Conservation (phyloP, 1,284 basidiomycete species). For the Fomitiporia mediterranea region DNA sequence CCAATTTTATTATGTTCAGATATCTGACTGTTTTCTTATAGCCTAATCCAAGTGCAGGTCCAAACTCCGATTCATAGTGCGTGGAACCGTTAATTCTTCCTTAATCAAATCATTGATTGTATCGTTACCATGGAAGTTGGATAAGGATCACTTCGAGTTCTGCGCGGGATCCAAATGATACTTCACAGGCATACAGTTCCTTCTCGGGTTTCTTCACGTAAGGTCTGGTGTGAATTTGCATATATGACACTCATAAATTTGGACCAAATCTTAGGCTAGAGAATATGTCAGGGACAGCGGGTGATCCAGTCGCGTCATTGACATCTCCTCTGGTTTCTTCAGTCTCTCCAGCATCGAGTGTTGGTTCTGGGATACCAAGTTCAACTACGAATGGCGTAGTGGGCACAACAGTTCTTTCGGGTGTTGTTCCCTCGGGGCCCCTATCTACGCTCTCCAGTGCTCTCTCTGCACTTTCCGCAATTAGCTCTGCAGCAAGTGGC, state of each 20-base stretch:
- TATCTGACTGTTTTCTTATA: neutral
- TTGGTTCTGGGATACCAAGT: neutral
- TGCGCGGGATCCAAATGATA: constrained; percentile 15
- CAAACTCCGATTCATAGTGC: constrained; percentile 18
- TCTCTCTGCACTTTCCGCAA: constrained; percentile 4
- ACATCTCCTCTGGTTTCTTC: constrained; percentile 2
- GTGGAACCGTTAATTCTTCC: neutral
- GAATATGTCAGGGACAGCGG: constrained; percentile 13
- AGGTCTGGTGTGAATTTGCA: neutral
- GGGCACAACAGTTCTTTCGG: constrained; percentile 15
- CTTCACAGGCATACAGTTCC: constrained; percentile 13
- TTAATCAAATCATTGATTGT: neutral
- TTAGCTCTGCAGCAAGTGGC: constrained; percentile 6
- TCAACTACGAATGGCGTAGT: constrained; percentile 15
- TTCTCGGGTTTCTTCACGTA: constrained; percentile 20
- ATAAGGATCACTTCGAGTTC: constrained; percentile 13
- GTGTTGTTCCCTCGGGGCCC: constrained; percentile 2
- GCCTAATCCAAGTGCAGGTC: constrained; percentile 17
- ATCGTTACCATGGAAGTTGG: neutral
- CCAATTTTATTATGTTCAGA: neutral
- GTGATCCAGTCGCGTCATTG: constrained; percentile 8
- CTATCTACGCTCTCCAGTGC: constrained; percentile 7
- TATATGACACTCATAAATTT: neutral
- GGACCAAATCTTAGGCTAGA: constrained; percentile 5
- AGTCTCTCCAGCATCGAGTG: neutral